phyloP scores from a whole-genome alignment of 805 yeast genomes.

The Candida ovalis region DNA sequence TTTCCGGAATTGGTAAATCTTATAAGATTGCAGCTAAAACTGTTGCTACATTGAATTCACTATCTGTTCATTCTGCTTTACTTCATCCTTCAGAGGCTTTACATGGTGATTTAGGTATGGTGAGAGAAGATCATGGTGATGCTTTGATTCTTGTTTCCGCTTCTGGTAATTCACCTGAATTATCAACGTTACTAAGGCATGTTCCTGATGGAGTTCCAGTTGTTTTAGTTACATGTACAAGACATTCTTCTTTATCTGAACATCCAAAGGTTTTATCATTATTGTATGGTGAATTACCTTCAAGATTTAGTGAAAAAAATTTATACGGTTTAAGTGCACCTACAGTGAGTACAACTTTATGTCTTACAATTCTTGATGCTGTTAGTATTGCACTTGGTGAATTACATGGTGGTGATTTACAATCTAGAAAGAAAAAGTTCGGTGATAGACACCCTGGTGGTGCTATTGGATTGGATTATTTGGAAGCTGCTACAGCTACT shows the following conservation, averaged over 20 bases:
- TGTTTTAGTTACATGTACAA: constrained; percentile 60
- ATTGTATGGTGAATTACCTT: constrained; percentile 60
- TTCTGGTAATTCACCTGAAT: constrained; percentile 81
- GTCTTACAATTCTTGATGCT: constrained; percentile 75
- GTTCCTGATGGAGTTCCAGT: constrained; percentile 50
- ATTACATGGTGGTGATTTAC: constrained; percentile 53
- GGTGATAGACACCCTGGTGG: constrained; percentile 88
- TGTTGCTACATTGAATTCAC: constrained; percentile 78
- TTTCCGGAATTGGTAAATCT: constrained; percentile 85
- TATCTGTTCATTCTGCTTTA: constrained; percentile 62
- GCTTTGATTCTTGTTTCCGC: constrained; percentile 65
- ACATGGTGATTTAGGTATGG: constrained; percentile 83
- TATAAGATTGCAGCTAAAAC: constrained; percentile 73
- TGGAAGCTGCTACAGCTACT: constrained; percentile 1
- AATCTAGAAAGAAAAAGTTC: constrained; percentile 52
- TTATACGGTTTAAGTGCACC: constrained; percentile 86
- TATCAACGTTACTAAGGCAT: constrained; percentile 54
- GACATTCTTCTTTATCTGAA: constrained; percentile 50
- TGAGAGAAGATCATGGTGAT: constrained; percentile 53
- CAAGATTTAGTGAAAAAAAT: constrained; percentile 50
- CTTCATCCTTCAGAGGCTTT: constrained; percentile 86
- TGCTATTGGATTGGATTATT: constrained; percentile 63
- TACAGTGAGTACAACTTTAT: constrained; percentile 75
- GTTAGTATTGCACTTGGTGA: constrained; percentile 71
- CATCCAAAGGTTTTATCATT: constrained; percentile 48